Base-by-base conservation (phyloP, 1,284 basidiomycete genomes). In the Leccinum solheimii region DNA sequence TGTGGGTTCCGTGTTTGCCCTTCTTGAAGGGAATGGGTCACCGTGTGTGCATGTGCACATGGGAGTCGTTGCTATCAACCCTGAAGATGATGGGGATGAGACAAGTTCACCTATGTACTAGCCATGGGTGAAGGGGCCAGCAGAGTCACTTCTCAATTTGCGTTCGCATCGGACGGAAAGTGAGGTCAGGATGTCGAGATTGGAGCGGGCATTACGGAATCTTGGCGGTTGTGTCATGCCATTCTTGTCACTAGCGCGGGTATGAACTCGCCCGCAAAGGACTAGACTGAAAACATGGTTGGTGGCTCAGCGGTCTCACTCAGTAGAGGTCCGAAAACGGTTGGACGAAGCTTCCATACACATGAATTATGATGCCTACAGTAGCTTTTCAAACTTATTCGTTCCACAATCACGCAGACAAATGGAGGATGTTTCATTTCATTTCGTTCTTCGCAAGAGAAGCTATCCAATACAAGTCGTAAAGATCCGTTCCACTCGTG, bases 381-480 rank as follows among this genome's bases (percentile, higher is more conserved):
- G 19, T 21, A 57, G 27, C n/a, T 13, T 49, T 62, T 19, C 27
- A 16, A 57, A 10, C 3, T 30, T 13, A 26, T 59, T 66, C 56
- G 64, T 21, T 56, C 66, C 56, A 7, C 56, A 45, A 58, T 57
- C 64, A 36, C 48, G 19, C 61, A 58, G 5, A 32, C 50, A 36
- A 57, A 52, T 23, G 51, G 51, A 49, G 14, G 27, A 59, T 40
- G 58, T 69, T 68, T 72, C 67, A 71, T 75, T 68, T 65, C 62
- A 49, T 68, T 67, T 68, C 67, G 65, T 72, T 68, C 68, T 57
- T 62, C 43, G 57, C 58, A 66, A 66, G 53, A 55, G 56, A 62
- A 66, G 45, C 52, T 66, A 67, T 62, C 57, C 59, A 57, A 66
- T 72, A 69, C 69, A 59, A 59, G 59, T 50, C 71, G 66, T 61